Base-by-base conservation (phyloP, 768 basidiomycete species). In the Leccinum rimulosum region DNA sequence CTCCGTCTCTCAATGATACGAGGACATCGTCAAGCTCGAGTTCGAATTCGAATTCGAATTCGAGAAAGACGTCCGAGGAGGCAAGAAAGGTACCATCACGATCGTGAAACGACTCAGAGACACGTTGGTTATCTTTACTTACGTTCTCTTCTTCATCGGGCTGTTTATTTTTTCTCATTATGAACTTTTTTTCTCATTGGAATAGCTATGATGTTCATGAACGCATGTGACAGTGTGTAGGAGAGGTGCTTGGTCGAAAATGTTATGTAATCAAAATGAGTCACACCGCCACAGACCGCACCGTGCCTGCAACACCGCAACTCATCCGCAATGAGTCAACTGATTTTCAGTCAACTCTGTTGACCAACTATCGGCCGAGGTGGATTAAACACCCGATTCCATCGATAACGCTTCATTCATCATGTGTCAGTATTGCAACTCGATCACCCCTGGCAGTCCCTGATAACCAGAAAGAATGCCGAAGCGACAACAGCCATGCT, bases 31-130 rank as follows among this genome's bases (percentile, higher is more conserved):
- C 82, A 38, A 72, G 38, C 17, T 38, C 38, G 38, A 12, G 3
- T 38, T 40, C 38, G 38, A n/a, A n/a, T n/a, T 9, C 75, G 33
- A 82, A n/a, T n/a, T n/a, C n/a, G n/a, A n/a, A 76, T 63, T 77
- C 77, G 52, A 74, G 79, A 43, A 81, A 75, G 65, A 83, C 81
- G 9, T 75, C 73, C 36, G 83, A 84, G 66, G 84, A 84, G 55
- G 80, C 79, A 12, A 63, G 56, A 38, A 64, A 53, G 55, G 60
- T 27, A n/a, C 59, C 54, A 35, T 63, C 57, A 15, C 64, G 62
- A 19, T 63, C 66, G 6, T 67, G 61, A 59, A 19, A 19, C n/a
- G 40, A 45, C 9, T 40, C 38, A 11, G 3, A 48, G 19, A 4
- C 27, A 14, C 25, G 15, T 25, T 36, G 33, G 7, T 28, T 25